Evolutionary conservation across 2,329 filamentous ascomycete genomes (phyloP), one percentile per base, ranked within the genome.

Genomic region (Stagonosporopsis chrysanthemi): DNA sequence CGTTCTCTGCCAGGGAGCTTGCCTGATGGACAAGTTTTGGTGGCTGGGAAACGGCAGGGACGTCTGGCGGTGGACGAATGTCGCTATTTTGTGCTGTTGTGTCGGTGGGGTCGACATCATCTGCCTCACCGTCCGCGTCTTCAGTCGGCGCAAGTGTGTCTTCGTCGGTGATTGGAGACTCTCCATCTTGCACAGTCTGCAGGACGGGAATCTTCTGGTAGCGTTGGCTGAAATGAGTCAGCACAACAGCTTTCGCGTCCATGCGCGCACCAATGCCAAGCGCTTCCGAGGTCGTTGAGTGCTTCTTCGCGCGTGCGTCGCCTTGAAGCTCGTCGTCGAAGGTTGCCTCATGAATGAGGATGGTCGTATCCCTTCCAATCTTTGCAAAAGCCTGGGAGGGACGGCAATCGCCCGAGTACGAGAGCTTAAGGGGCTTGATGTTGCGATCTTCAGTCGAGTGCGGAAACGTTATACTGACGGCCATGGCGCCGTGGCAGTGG

Each of bases 181-280:
- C 72, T 26, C 62, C 67, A 19, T 69, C 68, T 12, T 68, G 68
- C 11, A 74, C 66, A 1, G 71, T 67, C 46, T 84, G 80, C 4
- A 86, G 75, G 2, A 82, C 79, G 2, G 84, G 87, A 31, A 86
- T 81, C 77, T 94, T 94, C 68, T 91, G 89, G 76, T 99, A 99
- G 7, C 95, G 84, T 79, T 99, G 95, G 52, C 89, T 93, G 78
- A 99, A 99, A 75, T 99, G 95, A 7, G 95, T 99, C 45, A 99
- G 82, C 52, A 99, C 79, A 15, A 95, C 88, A 15, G 90, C 83
- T 62, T 88, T 86, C 0, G 93, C 95, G 26, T 84, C 77, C 95
- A 99, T 99, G 42, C 81, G 78, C 12, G 84, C 82, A 1, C 89
- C 94, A 3, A 98, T 84, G 41, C 81, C 83, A 3, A 99, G 83